Base-by-base conservation (phyloP, 2,329 filamentous ascomycete species). In the Sporothrix humicola region DNA sequence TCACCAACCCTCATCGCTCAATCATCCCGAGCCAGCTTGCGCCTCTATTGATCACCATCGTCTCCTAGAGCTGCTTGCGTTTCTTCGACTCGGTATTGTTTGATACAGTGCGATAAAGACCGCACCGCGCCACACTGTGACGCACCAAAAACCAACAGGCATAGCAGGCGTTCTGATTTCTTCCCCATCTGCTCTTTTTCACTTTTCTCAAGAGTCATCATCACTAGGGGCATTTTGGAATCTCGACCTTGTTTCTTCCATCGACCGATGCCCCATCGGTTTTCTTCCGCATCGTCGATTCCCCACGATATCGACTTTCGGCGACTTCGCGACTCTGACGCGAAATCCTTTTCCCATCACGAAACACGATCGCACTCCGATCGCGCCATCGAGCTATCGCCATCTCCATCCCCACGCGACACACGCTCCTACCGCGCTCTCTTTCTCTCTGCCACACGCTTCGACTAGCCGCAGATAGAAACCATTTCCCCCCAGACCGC, bases 81-180 rank as follows among this genome's bases (percentile, higher is more conserved):
- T 56, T 20, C 15, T 44, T 58, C 66, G 66, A 58, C 50, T 56
- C 65, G 26, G 31, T 23, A 9, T 69, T 58, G 26, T 69, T 69
- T 69, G 48, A 68, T 52, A 68, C 65, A 31, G 46, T 68, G 65
- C 65, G 66, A 69, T 54, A 54, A 54, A 52, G 17, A 23, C 15
- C 31, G 42, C 50, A n/a, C 65, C 46, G 65, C 50, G 54, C 52
- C 52, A 48, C 69, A 71, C 69, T 54, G 54, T 58, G 37, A 71
- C 69, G 68, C 31, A 58, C 69, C 65, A 71, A 58, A 17, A 46
- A 58, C 69, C 65, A 71, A 58, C 31, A 46, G 52, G 50, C 54
- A 58, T 59, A 71, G 69, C 69, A 58, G 69, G 69, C 54, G 69
- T 59, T 59, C 54, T 71, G 52, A 71, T 59, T 70, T 59, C 48